Evolutionary conservation across 306 rosid genomes (phyloP), one percentile per base, ranked within the genome.

Genomic region (Malus sylvestris): DNA sequence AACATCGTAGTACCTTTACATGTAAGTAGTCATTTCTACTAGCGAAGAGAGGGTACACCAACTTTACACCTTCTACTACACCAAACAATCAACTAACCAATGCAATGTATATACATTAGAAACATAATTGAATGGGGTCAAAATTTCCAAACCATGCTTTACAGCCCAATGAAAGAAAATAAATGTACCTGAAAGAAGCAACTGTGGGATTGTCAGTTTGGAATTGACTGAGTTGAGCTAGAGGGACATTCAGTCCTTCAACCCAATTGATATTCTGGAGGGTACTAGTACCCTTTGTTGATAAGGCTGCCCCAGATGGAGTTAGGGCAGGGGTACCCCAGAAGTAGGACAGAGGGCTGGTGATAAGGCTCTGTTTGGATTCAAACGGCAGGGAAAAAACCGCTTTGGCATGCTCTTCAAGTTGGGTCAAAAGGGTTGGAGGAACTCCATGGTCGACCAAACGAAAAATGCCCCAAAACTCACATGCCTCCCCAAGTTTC

Each of bases 401-500:
- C 80, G 53, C 19, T 61, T 71, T 82, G 22, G 87, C 78, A 22
- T 62, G 18, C 16, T 79, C 87, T 12, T 79, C 83, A 29, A 89
- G 83, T 25, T 83, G 78, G 18, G 75, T 69, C 81, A 89, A 46
- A 38, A 91, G 85, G 15, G 82, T 79, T 29, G 70, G 23, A n/a
- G 97, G 97, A 76, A 91, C 65, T 1, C 86, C 97, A 66, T 91
- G 97, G 82, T 88, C 88, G 12, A 89, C 85, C 93, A 91, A 79
- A 70, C 95, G 94, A 59, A 91, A 88, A 12, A 81, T 5, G 4
- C 97, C 97, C 95, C 95, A 91, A 35, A 82, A 73, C 72, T 80
- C 77, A 74, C 95, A 91, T 46, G 89, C 91, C 67, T 86, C 87
- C 1, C 72, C 58, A 7, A 18, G 69, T 45, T 53, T 58, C 19